Conservation (phyloP, 306 rosid species). For the Arachis hypogaea region DNA sequence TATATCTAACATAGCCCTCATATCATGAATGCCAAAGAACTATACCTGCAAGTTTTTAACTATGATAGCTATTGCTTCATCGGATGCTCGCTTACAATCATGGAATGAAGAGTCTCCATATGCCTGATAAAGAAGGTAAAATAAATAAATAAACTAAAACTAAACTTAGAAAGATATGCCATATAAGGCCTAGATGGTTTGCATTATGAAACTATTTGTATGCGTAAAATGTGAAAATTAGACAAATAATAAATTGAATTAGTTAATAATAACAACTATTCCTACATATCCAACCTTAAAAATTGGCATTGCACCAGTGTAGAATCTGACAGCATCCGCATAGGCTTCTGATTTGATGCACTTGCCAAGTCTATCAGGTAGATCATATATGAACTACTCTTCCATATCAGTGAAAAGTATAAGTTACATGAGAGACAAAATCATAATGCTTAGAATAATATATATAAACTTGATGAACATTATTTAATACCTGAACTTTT, state of each 20-base stretch:
- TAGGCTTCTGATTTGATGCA: slow-evolving; percentile 89
- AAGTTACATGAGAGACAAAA: slow-evolving; percentile 10
- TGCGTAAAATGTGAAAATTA: slow-evolving; percentile 2
- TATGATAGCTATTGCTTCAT: slow-evolving; percentile 76
- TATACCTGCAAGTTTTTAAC: slow-evolving; percentile 75
- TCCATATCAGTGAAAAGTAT: slow-evolving; percentile 40
- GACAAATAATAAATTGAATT: slow-evolving; percentile 28
- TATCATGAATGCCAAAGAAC: slow-evolving; percentile 21
- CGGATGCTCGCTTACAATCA: slow-evolving; percentile 92
- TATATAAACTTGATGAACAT: background rate
- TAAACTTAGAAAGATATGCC: slow-evolving; percentile 16
- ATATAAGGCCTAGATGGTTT: slow-evolving; percentile 14
- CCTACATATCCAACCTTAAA: slow-evolving; percentile 62
- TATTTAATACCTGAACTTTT: slow-evolving; percentile 75
- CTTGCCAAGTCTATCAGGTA: slow-evolving; percentile 86
- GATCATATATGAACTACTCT: slow-evolving; percentile 90
- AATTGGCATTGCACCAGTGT: slow-evolving; percentile 88
- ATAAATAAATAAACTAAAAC: background rate
- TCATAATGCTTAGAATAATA: background rate
- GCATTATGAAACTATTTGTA: background rate
- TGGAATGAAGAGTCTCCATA: slow-evolving; percentile 90
- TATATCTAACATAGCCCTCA: background rate
- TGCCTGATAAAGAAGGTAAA: slow-evolving; percentile 46
- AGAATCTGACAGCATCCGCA: slow-evolving; percentile 89
- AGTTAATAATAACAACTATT: slow-evolving; percentile 6